A percentile compares a stretch with the other conserved stretches of the same genome.
These are phyloP conservation scores for Euclidium syriacum DNA, from an alignment of 345 rosid genomes.

Conservation along the genomic window DNA sequence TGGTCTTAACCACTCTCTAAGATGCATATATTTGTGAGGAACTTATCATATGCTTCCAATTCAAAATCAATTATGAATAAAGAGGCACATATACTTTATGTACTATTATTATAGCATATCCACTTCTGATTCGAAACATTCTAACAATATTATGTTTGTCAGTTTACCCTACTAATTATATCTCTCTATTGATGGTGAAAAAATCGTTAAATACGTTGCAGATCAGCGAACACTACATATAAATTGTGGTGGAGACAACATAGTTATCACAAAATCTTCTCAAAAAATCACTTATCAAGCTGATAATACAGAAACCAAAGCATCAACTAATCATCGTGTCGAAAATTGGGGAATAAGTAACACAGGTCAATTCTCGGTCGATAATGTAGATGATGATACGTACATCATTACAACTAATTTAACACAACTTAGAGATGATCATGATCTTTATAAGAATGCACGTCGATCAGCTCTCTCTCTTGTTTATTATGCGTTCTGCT, in stretches of 20 bases:
- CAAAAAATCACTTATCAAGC: background rate
- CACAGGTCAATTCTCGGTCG: constrained; percentile 5
- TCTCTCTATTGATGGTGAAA: too few relatives aligned
- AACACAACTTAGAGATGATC: background rate
- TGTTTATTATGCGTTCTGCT: constrained; percentile 56
- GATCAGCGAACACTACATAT: constrained; percentile 22
- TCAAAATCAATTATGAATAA: too few relatives aligned
- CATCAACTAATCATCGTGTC: background rate
- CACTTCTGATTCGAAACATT: too few relatives aligned
- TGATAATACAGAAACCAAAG: background rate
- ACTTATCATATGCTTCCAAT: too few relatives aligned
- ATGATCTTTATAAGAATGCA: constrained; percentile 37
- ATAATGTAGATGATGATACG: rapidly evolving
- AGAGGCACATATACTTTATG: too few relatives aligned
- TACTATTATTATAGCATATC: too few relatives aligned
- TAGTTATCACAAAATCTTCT: background rate
- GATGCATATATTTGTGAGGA: too few relatives aligned
- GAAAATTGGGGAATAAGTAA: constrained; percentile 22
- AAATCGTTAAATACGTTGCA: too few relatives aligned
- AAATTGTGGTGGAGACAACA: constrained; percentile 25
- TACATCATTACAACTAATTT: background rate
- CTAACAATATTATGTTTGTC: too few relatives aligned
- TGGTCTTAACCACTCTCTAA: too few relatives aligned
- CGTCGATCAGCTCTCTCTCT: constrained; percentile 60
- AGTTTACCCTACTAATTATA: too few relatives aligned